Conservation (phyloP, 1,139 yeast species). For the Maudiozyma humilis region DNA sequence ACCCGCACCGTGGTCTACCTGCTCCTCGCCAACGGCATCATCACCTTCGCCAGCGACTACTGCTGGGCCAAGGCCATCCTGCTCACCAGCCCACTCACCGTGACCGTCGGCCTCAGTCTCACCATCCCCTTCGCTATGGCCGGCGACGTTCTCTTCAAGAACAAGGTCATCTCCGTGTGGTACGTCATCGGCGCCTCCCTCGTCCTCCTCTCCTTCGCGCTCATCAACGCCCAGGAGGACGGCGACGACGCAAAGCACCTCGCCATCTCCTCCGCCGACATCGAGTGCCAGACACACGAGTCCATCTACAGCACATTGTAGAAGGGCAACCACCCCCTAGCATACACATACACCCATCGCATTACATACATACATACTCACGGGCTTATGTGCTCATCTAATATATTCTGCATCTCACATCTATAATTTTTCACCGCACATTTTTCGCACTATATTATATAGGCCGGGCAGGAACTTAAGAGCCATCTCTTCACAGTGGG, state of each 20-base stretch:
- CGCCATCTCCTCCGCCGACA: not conserved
- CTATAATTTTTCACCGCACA: too few relatives aligned
- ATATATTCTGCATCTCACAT: too few relatives aligned
- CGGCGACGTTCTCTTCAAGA: slow-evolving; percentile 73
- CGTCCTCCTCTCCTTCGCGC: slow-evolving; percentile 73
- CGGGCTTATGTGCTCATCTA: too few relatives aligned
- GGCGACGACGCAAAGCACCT: not conserved
- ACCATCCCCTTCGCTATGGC: slow-evolving; percentile 92
- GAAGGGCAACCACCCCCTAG: not conserved
- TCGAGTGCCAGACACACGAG: not conserved
- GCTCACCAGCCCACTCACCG: slow-evolving; percentile 85
- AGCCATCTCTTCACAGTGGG: too few relatives aligned
- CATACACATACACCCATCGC: not conserved
- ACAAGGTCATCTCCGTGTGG: slow-evolving; percentile 47
- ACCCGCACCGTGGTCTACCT: slow-evolving; percentile 44
- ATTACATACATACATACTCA: not conserved
- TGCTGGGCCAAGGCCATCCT: slow-evolving; percentile 95
- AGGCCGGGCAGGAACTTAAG: too few relatives aligned
- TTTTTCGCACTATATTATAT: too few relatives aligned
- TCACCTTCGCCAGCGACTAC: slow-evolving; percentile 79
- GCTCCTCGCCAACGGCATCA: slow-evolving; percentile 55
- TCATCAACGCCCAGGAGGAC: slow-evolving; percentile 46
- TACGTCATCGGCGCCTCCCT: slow-evolving; percentile 74
- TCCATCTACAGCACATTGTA: not conserved
- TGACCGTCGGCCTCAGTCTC: slow-evolving; percentile 85